phyloP scores from a whole-genome alignment of 208 protist genomes.

The Wallacemonas sp. region DNA sequence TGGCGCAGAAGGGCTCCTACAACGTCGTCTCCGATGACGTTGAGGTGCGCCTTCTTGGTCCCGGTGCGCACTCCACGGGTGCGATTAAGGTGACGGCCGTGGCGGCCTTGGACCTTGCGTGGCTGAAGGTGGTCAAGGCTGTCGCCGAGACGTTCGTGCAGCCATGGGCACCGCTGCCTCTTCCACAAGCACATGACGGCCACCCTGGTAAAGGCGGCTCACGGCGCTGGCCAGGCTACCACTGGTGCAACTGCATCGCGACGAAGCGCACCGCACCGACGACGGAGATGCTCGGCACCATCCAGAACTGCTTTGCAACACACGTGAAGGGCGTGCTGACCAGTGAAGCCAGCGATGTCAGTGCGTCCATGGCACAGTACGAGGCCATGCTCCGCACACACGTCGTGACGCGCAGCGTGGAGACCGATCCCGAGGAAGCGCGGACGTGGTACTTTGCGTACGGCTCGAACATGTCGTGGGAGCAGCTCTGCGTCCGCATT shows the following conservation, averaged over 20 bases:
- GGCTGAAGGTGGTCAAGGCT: conserved; percentile 4
- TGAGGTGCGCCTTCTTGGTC: background rate
- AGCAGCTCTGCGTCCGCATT: conserved; percentile 59
- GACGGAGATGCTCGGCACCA: conserved; percentile 13
- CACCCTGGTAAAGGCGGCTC: conserved; percentile 15
- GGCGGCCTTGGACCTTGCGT: conserved; percentile 28
- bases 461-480: conserved; percentile 57
- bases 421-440: conserved; percentile 22
- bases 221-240: conserved; percentile 35
- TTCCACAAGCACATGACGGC: no score
- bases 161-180: conserved; percentile 17
- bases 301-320: background rate
- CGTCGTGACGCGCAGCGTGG: conserved; percentile 17
- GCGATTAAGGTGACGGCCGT: conserved; percentile 18
- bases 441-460: conserved; percentile 52
- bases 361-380: no score
- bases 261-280: conserved; percentile 30
- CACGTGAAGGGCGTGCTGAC: background rate
- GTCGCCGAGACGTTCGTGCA: background rate
- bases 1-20: conserved; percentile 39
- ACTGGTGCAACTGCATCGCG: conserved; percentile 56
- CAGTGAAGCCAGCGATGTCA: no score
- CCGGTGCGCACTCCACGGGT: background rate
- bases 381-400: background rate
- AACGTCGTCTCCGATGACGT: conserved; percentile 26